A percentile compares a stretch with the other conserved stretches of the same genome.
Conservation (phyloP, 2,329 filamentous ascomycete species). For the Botrytis medusae region DNA sequence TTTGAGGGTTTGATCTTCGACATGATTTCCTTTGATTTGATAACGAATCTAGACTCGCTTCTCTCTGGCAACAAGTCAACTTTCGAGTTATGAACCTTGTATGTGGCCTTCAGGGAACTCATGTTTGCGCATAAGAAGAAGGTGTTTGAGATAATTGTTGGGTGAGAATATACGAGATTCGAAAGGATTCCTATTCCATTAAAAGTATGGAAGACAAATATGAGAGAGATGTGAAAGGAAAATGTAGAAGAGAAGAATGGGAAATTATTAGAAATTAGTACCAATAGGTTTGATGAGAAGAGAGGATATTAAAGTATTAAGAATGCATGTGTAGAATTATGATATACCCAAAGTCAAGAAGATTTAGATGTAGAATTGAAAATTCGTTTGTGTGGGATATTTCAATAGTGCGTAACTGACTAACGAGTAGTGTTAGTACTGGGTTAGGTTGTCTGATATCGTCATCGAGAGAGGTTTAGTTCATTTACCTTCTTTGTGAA, state of each 20-base stretch:
- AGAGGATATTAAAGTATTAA: neutral
- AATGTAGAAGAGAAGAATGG: neutral
- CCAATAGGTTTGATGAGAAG: neutral
- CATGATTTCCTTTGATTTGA: neutral
- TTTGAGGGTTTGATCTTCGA: neutral
- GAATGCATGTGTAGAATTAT: neutral
- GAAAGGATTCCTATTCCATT: neutral
- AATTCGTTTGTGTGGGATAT: neutral
- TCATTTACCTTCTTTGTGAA: neutral
- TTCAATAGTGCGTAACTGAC: neutral
- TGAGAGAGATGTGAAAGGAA: neutral
- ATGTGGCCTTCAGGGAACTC: neutral
- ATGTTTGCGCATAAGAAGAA: neutral
- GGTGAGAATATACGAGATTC: neutral
- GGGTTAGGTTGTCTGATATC: neutral
- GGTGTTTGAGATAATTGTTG: neutral
- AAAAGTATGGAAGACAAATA: neutral
- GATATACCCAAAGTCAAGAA: neutral
- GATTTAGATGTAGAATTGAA: neutral
- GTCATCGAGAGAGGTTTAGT: neutral
- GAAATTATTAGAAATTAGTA: neutral
- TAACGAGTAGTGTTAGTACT: neutral
- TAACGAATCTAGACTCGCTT: neutral
- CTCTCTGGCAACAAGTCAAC: accelerated
- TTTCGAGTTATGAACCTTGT: no score